Evolutionary conservation across 1,284 basidiomycete genomes (phyloP).

Genomic region (Pseudozyma pruni): DNA sequence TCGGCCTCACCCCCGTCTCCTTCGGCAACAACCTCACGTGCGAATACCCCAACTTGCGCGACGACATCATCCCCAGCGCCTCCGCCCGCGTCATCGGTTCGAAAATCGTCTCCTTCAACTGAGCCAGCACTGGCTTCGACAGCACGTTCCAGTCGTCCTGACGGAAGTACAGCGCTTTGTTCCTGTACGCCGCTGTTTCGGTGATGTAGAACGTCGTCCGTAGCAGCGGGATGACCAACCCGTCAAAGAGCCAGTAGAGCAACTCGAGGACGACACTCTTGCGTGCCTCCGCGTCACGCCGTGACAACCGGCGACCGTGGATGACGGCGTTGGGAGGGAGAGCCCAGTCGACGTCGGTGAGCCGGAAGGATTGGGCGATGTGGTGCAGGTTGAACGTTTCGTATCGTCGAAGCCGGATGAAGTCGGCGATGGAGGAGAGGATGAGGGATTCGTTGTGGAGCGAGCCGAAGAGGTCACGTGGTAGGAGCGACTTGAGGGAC

Average conservation of each 20-base stretch:
- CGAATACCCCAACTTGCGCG: conserved; percentile 76
- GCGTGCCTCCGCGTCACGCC: conserved; percentile 78
- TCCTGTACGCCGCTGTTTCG: conserved; percentile 87
- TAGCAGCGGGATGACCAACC: conserved; percentile 81
- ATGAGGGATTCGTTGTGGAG: conserved; percentile 76
- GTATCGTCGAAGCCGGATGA: conserved; percentile 80
- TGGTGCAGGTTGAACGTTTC: conserved; percentile 85
- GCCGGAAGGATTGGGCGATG: conserved; percentile 80
- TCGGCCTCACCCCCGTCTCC: conserved; percentile 90
- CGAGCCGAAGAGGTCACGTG: conserved; percentile 82
- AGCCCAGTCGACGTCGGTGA: conserved; percentile 85
- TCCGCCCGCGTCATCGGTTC: conserved; percentile 44
- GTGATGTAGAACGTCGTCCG: conserved; percentile 95
- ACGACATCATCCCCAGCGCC: conserved; percentile 65
- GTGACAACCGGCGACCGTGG: conserved; percentile 69
- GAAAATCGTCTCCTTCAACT: conserved; percentile 73
- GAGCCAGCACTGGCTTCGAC: conserved; percentile 81
- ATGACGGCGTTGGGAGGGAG: conserved; percentile 68
- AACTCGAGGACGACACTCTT: conserved; percentile 84
- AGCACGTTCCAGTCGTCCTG: conserved; percentile 89
- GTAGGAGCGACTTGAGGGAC: conserved; percentile 78
- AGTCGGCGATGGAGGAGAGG: conserved; percentile 75
- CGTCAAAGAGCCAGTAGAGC: conserved; percentile 91
- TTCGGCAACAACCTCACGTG: conserved; percentile 91
- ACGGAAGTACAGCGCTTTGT: conserved; percentile 88